phyloP scores from a whole-genome alignment of 257 asterid genomes.

The Haberlea rhodopensis region DNA sequence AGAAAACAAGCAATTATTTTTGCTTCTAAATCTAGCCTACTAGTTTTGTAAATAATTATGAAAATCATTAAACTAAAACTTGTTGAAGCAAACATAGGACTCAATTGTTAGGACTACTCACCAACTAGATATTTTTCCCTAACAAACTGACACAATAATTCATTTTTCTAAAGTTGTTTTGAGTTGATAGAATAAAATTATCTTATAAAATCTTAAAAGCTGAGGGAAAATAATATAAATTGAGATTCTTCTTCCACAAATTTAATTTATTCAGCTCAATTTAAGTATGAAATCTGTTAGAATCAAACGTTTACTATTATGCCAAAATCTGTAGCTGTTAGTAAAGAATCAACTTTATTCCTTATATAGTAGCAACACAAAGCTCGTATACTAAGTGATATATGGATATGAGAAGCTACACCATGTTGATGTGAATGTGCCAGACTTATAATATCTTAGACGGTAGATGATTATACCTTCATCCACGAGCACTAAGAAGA shows the following conservation, averaged over 20 bases:
- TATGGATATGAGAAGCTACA: too few species aligned
- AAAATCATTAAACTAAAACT: background rate
- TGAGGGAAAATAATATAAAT: slow-evolving; percentile 3
- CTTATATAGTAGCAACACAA: too few species aligned
- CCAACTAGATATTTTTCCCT: background rate
- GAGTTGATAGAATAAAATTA: slow-evolving; percentile 10
- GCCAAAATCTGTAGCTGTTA: too few species aligned
- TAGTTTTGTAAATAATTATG: background rate
- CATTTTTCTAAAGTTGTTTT: background rate
- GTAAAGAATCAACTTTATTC: too few species aligned
- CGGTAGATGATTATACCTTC: too few species aligned
- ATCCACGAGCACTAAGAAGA: too few species aligned
- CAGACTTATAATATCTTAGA: too few species aligned
- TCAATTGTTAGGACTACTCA: background rate
- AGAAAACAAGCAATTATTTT: background rate
- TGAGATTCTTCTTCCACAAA: background rate
- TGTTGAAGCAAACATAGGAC: background rate
- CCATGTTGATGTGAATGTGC: too few species aligned
- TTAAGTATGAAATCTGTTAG: too few species aligned
- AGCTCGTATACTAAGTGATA: too few species aligned
- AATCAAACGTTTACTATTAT: too few species aligned
- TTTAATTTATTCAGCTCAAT: slow-evolving; percentile 1
- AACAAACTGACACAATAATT: slow-evolving; percentile 15
- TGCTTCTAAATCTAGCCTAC: background rate
- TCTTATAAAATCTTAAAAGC: too few species aligned